These are phyloP conservation scores for Aspergillus phoenicis DNA, from an alignment of 2,329 filamentous ascomycete species.

Conservation along the genomic window DNA sequence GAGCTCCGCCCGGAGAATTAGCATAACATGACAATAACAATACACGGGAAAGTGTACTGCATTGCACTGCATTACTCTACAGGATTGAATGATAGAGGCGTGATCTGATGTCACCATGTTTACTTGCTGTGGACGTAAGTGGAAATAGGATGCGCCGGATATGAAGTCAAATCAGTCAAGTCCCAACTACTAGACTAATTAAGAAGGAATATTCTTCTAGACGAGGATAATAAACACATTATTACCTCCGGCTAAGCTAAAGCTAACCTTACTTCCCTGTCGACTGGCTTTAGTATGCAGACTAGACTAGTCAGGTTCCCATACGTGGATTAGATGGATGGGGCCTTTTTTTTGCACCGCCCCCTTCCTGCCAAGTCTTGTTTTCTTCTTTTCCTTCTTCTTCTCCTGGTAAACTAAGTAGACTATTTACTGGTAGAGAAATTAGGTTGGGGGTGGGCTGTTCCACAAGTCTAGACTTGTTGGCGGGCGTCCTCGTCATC, in stretches of 20 bases:
- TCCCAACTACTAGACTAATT: background rate
- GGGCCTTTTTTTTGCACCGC: conserved; percentile 12
- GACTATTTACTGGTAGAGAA: no score
- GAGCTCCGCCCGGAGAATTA: background rate
- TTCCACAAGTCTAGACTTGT: background rate
- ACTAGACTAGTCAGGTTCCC: conserved; percentile 4
- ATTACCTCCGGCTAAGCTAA: background rate
- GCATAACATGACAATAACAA: background rate
- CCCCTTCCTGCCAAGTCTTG: conserved; percentile 10
- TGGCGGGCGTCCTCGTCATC: background rate
- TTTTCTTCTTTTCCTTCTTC: background rate
- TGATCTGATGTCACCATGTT: background rate
- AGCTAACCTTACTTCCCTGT: conserved; percentile 3
- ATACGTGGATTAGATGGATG: conserved; percentile 6
- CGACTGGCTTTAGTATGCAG: no score
- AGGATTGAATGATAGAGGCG: background rate
- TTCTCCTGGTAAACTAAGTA: background rate
- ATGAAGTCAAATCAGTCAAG: background rate
- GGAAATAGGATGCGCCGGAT: background rate
- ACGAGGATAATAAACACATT: background rate
- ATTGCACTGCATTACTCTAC: no score
- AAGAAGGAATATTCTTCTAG: background rate
- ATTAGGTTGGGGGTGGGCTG: background rate
- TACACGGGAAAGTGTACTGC: background rate
- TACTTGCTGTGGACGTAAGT: background rate